Percentiles rank a stretch among this genome's conserved stretches.
Conservation (phyloP, 179 eudicot species). For the Carnegiea gigantea region DNA sequence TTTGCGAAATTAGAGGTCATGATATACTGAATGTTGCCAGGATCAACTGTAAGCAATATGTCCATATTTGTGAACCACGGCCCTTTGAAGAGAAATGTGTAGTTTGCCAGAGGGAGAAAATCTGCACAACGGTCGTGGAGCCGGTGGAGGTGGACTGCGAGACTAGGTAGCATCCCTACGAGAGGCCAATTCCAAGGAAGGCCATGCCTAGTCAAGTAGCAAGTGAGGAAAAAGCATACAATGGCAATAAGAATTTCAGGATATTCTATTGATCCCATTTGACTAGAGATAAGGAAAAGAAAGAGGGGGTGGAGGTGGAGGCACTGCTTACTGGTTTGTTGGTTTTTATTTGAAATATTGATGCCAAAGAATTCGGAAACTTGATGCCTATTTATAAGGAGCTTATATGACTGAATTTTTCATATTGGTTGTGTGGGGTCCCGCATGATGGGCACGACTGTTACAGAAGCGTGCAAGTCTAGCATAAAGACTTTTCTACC, state of each 20-base stretch:
- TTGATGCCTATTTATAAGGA: not conserved
- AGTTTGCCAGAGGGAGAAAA: slow-evolving; percentile 13
- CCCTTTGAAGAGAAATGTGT: slow-evolving; percentile 38
- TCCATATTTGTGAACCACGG: slow-evolving; percentile 54
- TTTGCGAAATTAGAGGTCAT: slow-evolving; percentile 47
- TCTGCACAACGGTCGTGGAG: slow-evolving; percentile 31
- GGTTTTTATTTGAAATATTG: not conserved
- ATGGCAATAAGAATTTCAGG: slow-evolving; percentile 33
- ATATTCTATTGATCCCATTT: slow-evolving; percentile 29
- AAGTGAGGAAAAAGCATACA: slow-evolving; percentile 28
- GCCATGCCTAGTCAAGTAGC: slow-evolving; percentile 30
- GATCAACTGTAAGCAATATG: slow-evolving; percentile 41
- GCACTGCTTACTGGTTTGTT: not conserved
- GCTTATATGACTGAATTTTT: not conserved
- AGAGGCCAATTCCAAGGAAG: slow-evolving; percentile 53
- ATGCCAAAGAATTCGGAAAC: not conserved
- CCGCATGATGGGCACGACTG: not conserved
- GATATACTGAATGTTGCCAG: slow-evolving; percentile 46
- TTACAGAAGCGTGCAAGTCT: not conserved
- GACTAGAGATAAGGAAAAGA: no score
- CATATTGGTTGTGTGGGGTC: not conserved
- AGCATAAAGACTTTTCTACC: not conserved
- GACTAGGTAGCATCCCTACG: slow-evolving; percentile 45
- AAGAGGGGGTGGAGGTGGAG: not conserved
- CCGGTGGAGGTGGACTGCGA: slow-evolving; percentile 30